Base-by-base conservation (phyloP, 2,329 filamentous ascomycete genomes). In the Aspergillus puulaauensis region DNA sequence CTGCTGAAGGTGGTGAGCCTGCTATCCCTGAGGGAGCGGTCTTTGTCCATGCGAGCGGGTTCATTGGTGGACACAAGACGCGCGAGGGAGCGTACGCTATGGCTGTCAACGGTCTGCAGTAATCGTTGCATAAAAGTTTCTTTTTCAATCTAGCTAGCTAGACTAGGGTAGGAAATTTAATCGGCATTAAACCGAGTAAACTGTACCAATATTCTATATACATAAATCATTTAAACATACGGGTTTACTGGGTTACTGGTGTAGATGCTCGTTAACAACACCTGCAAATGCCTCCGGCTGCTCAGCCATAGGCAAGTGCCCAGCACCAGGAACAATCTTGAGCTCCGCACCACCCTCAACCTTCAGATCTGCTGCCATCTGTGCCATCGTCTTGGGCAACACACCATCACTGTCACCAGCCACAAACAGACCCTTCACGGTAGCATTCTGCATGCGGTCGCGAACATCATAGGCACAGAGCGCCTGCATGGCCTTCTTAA, bases 41-140 rank as follows among this genome's bases (percentile, higher is more conserved):
- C 27, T 99, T 99, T 73, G 90, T 97, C 31, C 95, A 99, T 73
- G 93, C 93, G 3, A 88, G 89, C 53, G 95, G 95, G 27, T 99
- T 99, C 78, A 98, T 98, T 70, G 95, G 95, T 17, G 95, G 95
- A 2, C 96, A 97, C 77, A 89, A 90, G 82, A 96, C 90, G 0
- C 95, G 90, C 68, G 91, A 96, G 61, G 95, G 95, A 31, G 93
- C 87, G 24, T 83, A 91, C 73, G 86, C 87, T 57, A 96, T 98
- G 91, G 92, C 93, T 52, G 21, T 49, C 12, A 40, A 46, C 17
- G 52, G 40, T 15, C 37, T 58, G 46, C 23, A 48, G 27, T 37
- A 37, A 17, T 19, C 11, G 8, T 23, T 24, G 12, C 11, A 39
- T 21, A 54, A 47, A 46, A 33, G 40, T 40, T n/a, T 37, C 14